phyloP scores from a whole-genome alignment of 2,329 filamentous ascomycete genomes.

The Hypoxylon sp. region DNA sequence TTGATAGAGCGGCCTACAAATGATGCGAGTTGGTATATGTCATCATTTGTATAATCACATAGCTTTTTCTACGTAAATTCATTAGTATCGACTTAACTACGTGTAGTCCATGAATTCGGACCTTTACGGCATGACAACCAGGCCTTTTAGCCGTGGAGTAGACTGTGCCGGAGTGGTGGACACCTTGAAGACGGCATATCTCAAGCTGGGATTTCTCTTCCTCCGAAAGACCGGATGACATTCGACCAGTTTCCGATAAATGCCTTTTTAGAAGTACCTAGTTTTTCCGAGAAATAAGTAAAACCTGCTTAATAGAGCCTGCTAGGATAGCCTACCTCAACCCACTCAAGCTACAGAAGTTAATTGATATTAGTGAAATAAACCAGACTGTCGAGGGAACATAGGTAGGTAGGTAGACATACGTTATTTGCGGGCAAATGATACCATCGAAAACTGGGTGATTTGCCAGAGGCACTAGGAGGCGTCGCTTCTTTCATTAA shows the following conservation, averaged over 20 bases:
- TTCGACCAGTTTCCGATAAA: neutral
- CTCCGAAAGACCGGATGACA: neutral
- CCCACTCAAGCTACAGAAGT: neutral
- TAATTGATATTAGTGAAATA: neutral
- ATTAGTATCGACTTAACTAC: neutral
- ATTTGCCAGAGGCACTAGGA: neutral
- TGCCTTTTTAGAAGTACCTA: constrained; percentile 2
- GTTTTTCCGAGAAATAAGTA: neutral
- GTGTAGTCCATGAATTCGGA: neutral
- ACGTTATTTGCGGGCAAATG: constrained; percentile 5
- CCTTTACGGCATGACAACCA: constrained; percentile 2
- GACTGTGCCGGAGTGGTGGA: neutral
- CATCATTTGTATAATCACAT: neutral
- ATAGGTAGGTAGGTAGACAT: too few species aligned
- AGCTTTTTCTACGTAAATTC: neutral
- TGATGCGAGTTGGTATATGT: neutral
- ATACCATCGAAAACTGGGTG: constrained; percentile 2
- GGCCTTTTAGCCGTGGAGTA: neutral
- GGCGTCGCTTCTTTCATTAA: constrained; percentile 1
- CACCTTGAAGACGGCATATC: neutral
- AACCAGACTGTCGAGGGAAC: neutral
- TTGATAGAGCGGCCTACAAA: neutral
- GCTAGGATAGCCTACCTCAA: neutral
- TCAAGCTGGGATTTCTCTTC: neutral
- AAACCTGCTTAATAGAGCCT: neutral